Evolutionary conservation across 1,284 basidiomycete genomes (phyloP), one percentile per base, ranked within the genome.

Genomic region (Malassezia pachydermatis): DNA sequence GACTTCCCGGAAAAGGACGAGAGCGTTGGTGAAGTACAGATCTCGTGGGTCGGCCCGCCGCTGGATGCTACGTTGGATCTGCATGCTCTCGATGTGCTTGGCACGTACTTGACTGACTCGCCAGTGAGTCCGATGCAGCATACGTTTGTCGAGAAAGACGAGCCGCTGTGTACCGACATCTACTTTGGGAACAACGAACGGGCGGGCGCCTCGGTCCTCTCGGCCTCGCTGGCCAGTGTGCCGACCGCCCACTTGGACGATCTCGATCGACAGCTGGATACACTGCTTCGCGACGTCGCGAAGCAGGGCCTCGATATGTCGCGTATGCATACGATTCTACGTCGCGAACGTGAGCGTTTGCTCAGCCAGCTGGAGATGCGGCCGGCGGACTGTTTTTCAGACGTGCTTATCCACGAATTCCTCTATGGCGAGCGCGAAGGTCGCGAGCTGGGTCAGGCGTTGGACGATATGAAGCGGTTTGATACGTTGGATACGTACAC

Each of bases 1-100:
- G 85, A 92, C 22, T 99, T 99, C 66, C 94, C 94, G n/a, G 94
- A 96, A 73, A 82, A 88, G 73, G 92, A 98, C 70, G 94, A 98
- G 76, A 88, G 84, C 51, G 66, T 88, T 57, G 92, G 94, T 33
- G 89, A 96, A 75, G 70, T 96, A 6, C 76, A 80, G 37, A 78
- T 95, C 48, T 80, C 77, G 17, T 94, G 83, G 76, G 76, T 86
- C 54, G 90, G 92, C 2, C 86, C 85, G 27, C 70, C 81, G 38
- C 80, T 81, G 13, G 80, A 79, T 48, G 79, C 84, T 53, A 87
- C 84, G 69, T 70, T 89, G 47, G 81, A 84, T 59, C 79, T 82
- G 57, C 84, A 85, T 75, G 90, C 88, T 6, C 73, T 96, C 53
- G 86, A 89, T 58, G 76, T 95, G 32, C 75, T 98, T 32, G 61